These are phyloP conservation scores for Ceratobasidium sp. DNA, from an alignment of 1,284 basidiomycete species.

Conservation along the genomic window DNA sequence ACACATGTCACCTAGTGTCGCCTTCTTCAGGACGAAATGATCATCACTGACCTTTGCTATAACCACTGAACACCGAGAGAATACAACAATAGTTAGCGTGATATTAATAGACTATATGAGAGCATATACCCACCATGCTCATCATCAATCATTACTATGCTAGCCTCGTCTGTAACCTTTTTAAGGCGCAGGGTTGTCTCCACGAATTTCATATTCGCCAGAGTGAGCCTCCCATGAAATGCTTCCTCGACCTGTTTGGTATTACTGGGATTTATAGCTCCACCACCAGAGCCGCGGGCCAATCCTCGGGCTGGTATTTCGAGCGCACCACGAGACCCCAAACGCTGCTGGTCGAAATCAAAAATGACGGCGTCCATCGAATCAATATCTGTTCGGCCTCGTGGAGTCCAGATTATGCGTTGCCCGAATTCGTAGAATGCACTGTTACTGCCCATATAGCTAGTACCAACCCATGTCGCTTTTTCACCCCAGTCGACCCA, in stretches of 20 bases:
- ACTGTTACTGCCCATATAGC: neutral
- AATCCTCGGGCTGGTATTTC: too few relatives aligned
- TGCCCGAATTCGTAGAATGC: conserved; percentile 38
- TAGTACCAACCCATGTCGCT: conserved; percentile 29
- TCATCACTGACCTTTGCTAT: too few relatives aligned
- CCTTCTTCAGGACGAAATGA: too few relatives aligned
- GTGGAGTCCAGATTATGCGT: conserved; percentile 15
- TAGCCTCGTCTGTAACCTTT: neutral
- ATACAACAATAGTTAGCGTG: too few relatives aligned
- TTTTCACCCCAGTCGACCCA: conserved; percentile 21
- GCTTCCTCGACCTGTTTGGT: neutral
- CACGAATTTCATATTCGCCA: neutral
- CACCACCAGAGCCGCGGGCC: neutral
- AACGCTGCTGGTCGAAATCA: conserved; percentile 20
- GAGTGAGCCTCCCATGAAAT: neutral
- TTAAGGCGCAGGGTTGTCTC: neutral
- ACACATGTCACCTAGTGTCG: too few relatives aligned
- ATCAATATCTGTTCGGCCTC: neutral
- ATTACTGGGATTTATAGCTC: neutral
- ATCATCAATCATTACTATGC: conserved; percentile 35
- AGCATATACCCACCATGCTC: conserved; percentile 17
- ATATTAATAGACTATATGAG: too few relatives aligned
- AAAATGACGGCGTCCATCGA: conserved; percentile 4
- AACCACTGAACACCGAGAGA: too few relatives aligned
- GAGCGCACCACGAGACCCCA: neutral